A percentile compares a stretch with the other conserved stretches of the same genome.
Evolutionary conservation across 768 basidiomycete genomes (phyloP).

Genomic region (Trametes cinnabarina): DNA sequence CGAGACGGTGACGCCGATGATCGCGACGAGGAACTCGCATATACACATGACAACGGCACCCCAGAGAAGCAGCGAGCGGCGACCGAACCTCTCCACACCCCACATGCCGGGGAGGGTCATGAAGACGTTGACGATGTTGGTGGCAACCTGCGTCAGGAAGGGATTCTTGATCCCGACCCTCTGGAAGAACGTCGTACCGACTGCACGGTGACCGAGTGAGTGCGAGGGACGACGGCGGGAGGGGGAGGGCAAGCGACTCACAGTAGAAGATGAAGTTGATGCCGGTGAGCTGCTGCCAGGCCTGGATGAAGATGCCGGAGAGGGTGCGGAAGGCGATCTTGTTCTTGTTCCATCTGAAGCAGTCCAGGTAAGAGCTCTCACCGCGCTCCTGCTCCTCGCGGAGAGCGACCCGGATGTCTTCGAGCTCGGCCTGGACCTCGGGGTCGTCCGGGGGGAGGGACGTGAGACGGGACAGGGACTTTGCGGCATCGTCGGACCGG

Average conservation of each 20-base stretch:
- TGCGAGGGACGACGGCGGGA: neutral
- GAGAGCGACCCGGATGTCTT: slow-evolving; percentile 56
- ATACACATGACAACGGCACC: slow-evolving; percentile 80
- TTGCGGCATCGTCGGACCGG: slow-evolving; percentile 53
- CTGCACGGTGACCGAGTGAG: neutral
- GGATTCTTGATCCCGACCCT: slow-evolving; percentile 39
- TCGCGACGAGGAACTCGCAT: slow-evolving; percentile 78
- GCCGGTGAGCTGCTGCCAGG: slow-evolving; percentile 73
- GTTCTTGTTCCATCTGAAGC: slow-evolving; percentile 47
- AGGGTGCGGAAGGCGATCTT: slow-evolving; percentile 67
- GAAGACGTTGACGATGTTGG: slow-evolving; percentile 68
- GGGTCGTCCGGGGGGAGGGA: slow-evolving; percentile 48
- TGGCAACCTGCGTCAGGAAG: slow-evolving; percentile 58
- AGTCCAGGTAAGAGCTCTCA: slow-evolving; percentile 58
- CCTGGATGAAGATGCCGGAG: slow-evolving; percentile 76
- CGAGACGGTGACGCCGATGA: slow-evolving; percentile 49
- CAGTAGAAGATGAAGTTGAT: slow-evolving; percentile 63
- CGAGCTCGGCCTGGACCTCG: slow-evolving; percentile 45
- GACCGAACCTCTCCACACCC: slow-evolving; percentile 75
- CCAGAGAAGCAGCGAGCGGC: slow-evolving; percentile 68
- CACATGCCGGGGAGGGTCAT: slow-evolving; percentile 78
- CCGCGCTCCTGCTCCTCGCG: slow-evolving; percentile 59
- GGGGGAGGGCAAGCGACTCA: neutral
- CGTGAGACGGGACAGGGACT: slow-evolving; percentile 58
- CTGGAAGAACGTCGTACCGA: slow-evolving; percentile 45